Evolutionary conservation across 345 rosid species (phyloP).

Genomic region (Linum tenue): DNA sequence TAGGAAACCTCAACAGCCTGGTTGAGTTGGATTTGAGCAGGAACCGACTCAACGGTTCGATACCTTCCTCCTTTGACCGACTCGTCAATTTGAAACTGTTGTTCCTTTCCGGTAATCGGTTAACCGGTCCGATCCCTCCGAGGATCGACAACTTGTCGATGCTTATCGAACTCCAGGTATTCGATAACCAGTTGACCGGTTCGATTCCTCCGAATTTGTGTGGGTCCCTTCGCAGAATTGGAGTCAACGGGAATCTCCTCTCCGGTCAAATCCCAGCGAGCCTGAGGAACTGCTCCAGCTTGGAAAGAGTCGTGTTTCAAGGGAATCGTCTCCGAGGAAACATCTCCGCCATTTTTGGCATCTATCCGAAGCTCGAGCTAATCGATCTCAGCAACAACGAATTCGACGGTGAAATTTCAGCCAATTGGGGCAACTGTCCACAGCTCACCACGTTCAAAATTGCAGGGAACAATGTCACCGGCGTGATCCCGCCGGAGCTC

Average conservation of each 20-base stretch:
- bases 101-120: neutral
- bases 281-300: neutral
- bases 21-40: neutral
- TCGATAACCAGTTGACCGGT: neutral
- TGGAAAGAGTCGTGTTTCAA: neutral
- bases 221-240: neutral
- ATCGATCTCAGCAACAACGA: neutral
- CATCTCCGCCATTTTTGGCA: neutral
- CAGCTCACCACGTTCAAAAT: slow-evolving; percentile 1
- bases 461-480: slow-evolving; percentile 20
- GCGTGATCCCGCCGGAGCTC: slow-evolving; percentile 24
- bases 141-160: neutral
- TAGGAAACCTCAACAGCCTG: neutral
- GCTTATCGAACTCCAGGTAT: neutral
- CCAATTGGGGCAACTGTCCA: neutral
- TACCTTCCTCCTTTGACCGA: neutral
- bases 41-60: neutral
- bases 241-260: neutral
- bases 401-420: neutral
- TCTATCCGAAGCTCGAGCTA: neutral
- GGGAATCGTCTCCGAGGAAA: neutral
- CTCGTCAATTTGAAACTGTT: neutral
- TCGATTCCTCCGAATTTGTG: neutral
- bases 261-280: neutral
- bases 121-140: neutral